Base-by-base conservation (phyloP, 2,329 filamentous ascomycete species). In the Fusarium nelsonii region DNA sequence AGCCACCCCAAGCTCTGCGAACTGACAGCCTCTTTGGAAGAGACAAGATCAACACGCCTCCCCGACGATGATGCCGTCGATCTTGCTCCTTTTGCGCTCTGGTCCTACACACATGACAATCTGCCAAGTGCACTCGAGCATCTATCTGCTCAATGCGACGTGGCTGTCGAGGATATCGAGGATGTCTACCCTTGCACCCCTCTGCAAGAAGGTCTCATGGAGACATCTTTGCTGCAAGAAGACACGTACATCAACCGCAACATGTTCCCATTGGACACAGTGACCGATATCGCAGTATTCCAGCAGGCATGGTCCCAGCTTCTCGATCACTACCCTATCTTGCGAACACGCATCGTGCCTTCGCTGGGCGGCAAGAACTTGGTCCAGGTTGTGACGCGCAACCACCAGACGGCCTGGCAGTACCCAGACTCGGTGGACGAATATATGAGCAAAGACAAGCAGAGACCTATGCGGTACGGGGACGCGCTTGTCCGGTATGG, bases 291-390 rank as follows among this genome's bases (percentile, higher is more conserved):
- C 50, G 50, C 39, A 53, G 30, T 53, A 53, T 53, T 53, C 39
- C 30, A 53, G 39, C 39, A 53, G 50, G 50, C 50, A 32, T 53
- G 50, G 50, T 44, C 50, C 50, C 50, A 53, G 50, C 50, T 53
- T 53, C 50, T 53, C 30, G 39, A 53, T 44, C 50, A 53, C 50
- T 53, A 53, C 39, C 50, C 50, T 53, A 53, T 53, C 50, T 53
- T 53, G 30, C 50, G 50, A 44, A 53, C 50, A 53, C 50, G 50
- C 30, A 53, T 53, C 50, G 50, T 53, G 39, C 50, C 50, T 53
- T 53, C 50, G 30, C 37, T 44, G 37, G 50, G 50, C 50, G 50
- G 39, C 30, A 36, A 40, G 26, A 40, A 43, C 50, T 53, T 53
- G 39, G 20, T 53, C 50, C 50, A 53, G 50, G 30, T 53, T 43